Evolutionary conservation across 2,329 filamentous ascomycete species (phyloP), one percentile per base, ranked within the genome.

Genomic region (Colletotrichum sp.): DNA sequence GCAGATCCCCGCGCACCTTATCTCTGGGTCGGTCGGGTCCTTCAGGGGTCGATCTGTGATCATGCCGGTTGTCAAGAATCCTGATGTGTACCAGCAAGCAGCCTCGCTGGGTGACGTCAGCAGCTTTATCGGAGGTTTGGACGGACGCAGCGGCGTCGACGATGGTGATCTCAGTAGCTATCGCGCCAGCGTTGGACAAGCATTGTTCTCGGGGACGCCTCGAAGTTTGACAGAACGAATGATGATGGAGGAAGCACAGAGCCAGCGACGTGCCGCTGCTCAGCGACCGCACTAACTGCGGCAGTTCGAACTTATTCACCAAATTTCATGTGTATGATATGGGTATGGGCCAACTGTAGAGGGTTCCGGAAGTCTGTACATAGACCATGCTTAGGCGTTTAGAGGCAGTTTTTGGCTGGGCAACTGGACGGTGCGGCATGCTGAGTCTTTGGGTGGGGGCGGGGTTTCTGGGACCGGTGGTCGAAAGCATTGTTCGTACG

Each of bases 41-140:
- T 91, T 90, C 78, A 90, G 87, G 79, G 90, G 90, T 58, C 86
- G 86, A 24, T 86, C 89, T 16, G 87, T 92, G 64, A 84, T 86
- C 43, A 89, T 91, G 83, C 86, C 88, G 3, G 84, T 91, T 16
- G 86, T 92, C 61, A 86, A 85, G 64, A 86, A 89, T 65, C 85
- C 88, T 10, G 86, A 88, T 26, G 70, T 91, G 2, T 86, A 89
- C 72, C 88, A 86, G 28, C 84, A 85, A 78, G 89, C 89, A 4
- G 86, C 85, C 13, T 86, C 86, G 13, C 82, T 90, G 67, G 88
- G 89, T 48, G 84, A 88, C 21, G 82, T 91, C 63, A 86, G 84
- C 75, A 86, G 85, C 26, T 90, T 91, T 80, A 88, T 91, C 10
- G 90, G 89, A 3, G 89, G 89, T 60, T 80, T 91, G 16, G 87